Conservation (phyloP, 2,329 filamentous ascomycete species). For the Alternaria arborescens region DNA sequence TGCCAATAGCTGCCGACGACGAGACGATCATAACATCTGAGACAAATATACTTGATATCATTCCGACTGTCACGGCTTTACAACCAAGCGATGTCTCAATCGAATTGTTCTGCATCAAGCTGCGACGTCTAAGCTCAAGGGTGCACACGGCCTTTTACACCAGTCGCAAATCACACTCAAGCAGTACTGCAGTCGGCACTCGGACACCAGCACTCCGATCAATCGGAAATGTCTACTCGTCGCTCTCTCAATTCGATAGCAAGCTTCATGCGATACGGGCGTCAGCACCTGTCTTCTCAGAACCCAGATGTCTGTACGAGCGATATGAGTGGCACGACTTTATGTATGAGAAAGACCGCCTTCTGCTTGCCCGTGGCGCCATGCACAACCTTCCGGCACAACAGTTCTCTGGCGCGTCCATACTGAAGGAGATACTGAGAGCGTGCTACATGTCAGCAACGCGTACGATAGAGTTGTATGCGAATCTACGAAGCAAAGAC, state of each 20-base stretch:
- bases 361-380: slow-evolving; percentile 54
- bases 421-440: slow-evolving; percentile 20
- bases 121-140: slow-evolving; percentile 54
- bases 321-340: slow-evolving; percentile 58
- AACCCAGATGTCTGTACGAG: slow-evolving; percentile 55
- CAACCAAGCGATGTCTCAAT: slow-evolving; percentile 46
- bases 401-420: slow-evolving; percentile 1
- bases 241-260: slow-evolving; percentile 31
- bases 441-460: slow-evolving; percentile 49
- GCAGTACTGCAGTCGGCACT: neutral
- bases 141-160: slow-evolving; percentile 47
- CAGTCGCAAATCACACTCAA: neutral
- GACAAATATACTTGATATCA: neutral
- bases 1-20: slow-evolving; percentile 51
- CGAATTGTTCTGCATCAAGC: slow-evolving; percentile 51
- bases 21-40: slow-evolving; percentile 27
- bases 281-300: slow-evolving; percentile 42
- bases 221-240: slow-evolving; percentile 2
- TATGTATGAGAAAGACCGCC: slow-evolving; percentile 52
- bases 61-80: slow-evolving; percentile 4
- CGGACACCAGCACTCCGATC: neutral
- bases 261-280: slow-evolving; percentile 52
- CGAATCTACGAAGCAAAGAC: slow-evolving; percentile 45
- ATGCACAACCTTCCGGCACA: slow-evolving; percentile 49
- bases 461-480: slow-evolving; percentile 53